Base-by-base conservation (phyloP, 2,329 filamentous ascomycete genomes). In the Xylaria polymorpha region DNA sequence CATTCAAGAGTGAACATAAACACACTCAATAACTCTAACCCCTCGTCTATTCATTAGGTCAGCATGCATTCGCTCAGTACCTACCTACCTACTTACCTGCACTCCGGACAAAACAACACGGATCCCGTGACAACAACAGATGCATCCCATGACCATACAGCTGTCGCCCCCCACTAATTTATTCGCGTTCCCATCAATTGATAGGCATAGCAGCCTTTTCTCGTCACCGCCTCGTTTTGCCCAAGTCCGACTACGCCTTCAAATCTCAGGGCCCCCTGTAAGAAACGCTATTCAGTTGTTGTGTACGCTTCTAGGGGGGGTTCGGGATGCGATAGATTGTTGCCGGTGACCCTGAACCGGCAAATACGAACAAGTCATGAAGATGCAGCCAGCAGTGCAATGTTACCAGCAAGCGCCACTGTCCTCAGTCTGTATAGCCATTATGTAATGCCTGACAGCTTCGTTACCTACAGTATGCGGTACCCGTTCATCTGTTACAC, bases 151-250 rank as follows among this genome's bases (percentile, higher is more conserved):
- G 68, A 67, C 64, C 61, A n/a, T 29, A 41, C 32, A 46, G 4
- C 67, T 25, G 20, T 20, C 15, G 50, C 46, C 64, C 64, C 53
- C 64, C 67, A 67, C 67, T 44, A 43, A 55, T 44, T 20, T 10
- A 37, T 32, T 55, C 41, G 18, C 37, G 12, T 53, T 39, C n/a
- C 18, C 44, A 48, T 56, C 48, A 39, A 60, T 64, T 56, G 18
- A 61, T 39, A 41, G 46, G 61, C 50, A 56, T 53, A 43, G n/a
- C 20, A 48, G 8, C 46, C 35, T 35, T 39, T 48, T 35, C 53
- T 48, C 37, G 64, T 69, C 67, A 69, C 67, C 67, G 67, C 67
- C 55, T 67, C 35, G 43, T 35, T 50, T 43, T 39, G 25, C 35
- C 50, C 15, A 70, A 22, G 50, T 58, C 59, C 59, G 20, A 61